Evolutionary conservation across 306 rosid species (phyloP), one percentile per base, ranked within the genome.

Genomic region (Urtica urens): DNA sequence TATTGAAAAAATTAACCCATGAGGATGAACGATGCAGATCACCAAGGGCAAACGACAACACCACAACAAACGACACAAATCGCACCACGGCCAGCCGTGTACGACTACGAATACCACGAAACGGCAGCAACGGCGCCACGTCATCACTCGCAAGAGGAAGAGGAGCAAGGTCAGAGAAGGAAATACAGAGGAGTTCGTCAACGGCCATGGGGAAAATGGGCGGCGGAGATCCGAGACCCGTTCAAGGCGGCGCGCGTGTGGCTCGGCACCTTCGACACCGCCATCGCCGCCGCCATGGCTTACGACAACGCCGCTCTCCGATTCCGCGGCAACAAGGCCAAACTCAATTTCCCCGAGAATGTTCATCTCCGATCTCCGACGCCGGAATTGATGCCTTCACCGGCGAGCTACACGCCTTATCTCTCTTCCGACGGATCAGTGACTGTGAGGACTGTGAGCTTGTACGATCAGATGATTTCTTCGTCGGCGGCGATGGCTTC

Each of bases 131-230:
- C 53, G 47, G 10, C 46, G 49, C 16, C 51, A 67, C 10, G 48
- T 3, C 27, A 51, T 24, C 35, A 33, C 8, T 12, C 24, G 37
- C 55, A 53, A n/a, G 42, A 50, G n/a, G 49, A 68, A 15, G 45
- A 62, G 42, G 55, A 51, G 23, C 53, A 68, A 11, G 39, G 48
- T 34, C 52, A 50, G 13, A 64, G 68, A 7, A 68, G 75, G 59
- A 68, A 52, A 68, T 73, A 73, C 68, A 68, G 79, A 57, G 79
- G 79, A 47, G 79, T 73, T 7, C 59, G 75, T 21, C 79, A 73
- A 26, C 55, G 79, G 53, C 75, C 79, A 42, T 73, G 79, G 79
- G 79, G 79, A 0, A 73, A 73, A 55, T 73, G 74, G 71, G 79
- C 79, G 0, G 79, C 79, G 2, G 79, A 73, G 43, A 73, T 73